Evolutionary conservation across 1,284 basidiomycete species (phyloP).

Genomic region (Malassezia furfur): DNA sequence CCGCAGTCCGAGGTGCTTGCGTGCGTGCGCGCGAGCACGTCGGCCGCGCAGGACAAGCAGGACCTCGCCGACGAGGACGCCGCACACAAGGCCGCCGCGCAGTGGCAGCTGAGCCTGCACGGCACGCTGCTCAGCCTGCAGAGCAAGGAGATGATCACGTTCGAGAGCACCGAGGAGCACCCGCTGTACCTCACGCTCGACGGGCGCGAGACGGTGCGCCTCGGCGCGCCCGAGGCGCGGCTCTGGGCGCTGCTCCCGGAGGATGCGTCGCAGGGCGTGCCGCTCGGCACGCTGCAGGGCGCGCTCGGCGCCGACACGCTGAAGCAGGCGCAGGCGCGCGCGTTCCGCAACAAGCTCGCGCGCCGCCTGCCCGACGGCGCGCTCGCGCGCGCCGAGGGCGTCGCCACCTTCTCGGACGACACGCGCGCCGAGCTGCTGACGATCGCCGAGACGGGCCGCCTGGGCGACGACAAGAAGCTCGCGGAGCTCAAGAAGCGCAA

Average conservation of each 20-base stretch:
- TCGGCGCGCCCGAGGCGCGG: constrained; percentile 40
- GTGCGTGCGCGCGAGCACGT: constrained; percentile 18
- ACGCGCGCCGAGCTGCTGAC: constrained; percentile 63
- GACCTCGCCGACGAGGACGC: constrained; percentile 30
- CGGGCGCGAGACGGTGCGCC: constrained; percentile 17
- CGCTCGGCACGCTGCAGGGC: constrained; percentile 32
- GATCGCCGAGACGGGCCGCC: constrained; percentile 63
- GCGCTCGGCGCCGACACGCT: constrained; percentile 42
- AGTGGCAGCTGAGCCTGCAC: constrained; percentile 43
- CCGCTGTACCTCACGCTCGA: constrained; percentile 19
- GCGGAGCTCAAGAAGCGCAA: constrained; percentile 74
- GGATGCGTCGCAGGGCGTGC: constrained; percentile 26
- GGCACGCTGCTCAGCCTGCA: constrained; percentile 39
- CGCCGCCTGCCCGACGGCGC: constrained; percentile 79
- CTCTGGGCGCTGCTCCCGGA: constrained; percentile 38
- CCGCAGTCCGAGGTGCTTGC: constrained; percentile 11
- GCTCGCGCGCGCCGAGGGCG: constrained; percentile 59
- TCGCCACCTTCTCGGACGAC: constrained; percentile 29
- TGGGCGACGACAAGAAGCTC: constrained; percentile 57
- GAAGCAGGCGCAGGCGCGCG: constrained; percentile 69
- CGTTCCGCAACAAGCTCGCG: constrained; percentile 97
- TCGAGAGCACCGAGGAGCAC: constrained; percentile 23
- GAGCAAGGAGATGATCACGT: constrained; percentile 33
- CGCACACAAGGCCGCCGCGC: constrained; percentile 34
- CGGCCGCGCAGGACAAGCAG: constrained; percentile 21